Evolutionary conservation across 352 stramenopile genomes (phyloP).

Genomic region (Aphanomyces astaci): DNA sequence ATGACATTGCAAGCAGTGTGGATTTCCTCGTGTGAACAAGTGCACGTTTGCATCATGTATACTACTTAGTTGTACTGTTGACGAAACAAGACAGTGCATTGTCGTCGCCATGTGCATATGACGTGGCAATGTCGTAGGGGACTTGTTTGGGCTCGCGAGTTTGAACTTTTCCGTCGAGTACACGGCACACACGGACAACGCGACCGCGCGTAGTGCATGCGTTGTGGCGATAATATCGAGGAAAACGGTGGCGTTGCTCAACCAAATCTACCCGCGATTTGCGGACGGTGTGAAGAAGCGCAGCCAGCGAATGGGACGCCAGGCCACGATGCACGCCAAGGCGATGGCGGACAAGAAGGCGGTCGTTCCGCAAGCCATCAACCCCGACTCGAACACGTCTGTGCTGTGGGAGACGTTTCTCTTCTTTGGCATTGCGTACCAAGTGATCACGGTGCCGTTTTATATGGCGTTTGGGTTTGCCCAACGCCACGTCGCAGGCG

Average conservation of each 20-base stretch:
- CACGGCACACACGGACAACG: conserved; percentile 8
- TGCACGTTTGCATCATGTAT: no score
- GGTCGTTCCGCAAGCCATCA: background rate
- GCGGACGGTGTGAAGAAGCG: background rate
- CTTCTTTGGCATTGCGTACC: conserved; percentile 9
- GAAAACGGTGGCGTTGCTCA: background rate
- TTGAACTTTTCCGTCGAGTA: background rate
- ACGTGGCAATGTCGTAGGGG: background rate
- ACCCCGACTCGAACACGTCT: background rate
- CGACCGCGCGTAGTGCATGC: background rate
- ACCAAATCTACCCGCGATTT: conserved; percentile 15
- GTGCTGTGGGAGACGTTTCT: conserved; percentile 9
- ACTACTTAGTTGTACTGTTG: no score
- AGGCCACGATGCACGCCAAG: background rate
- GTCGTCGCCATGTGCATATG: no score
- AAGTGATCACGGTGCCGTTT: background rate
- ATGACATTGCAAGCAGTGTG: no score
- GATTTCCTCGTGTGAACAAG: no score
- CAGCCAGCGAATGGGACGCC: background rate
- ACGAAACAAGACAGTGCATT: no score
- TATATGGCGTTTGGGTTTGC: conserved; percentile 9
- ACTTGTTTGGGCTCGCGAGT: conserved; percentile 15
- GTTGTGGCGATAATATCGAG: conserved; percentile 14
- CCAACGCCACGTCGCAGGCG: background rate
- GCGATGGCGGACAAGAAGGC: background rate